phyloP scores from a whole-genome alignment of 495 filamentous ascomycete species.

The Aspergillus nidulans region DNA sequence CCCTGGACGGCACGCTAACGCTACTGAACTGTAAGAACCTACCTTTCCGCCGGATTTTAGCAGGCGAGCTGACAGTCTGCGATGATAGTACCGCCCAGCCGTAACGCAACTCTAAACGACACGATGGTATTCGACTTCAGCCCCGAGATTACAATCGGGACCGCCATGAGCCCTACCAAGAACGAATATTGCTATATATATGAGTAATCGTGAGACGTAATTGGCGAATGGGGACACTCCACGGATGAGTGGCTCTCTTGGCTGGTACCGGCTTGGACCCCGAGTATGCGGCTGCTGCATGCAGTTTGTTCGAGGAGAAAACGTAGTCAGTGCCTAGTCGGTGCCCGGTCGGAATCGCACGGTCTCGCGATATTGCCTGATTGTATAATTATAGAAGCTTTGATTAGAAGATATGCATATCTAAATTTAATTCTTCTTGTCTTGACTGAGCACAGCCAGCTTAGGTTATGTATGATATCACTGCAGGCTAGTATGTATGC shows the following conservation, averaged over 20 bases:
- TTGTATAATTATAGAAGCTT: no score
- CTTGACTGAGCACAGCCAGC: no score
- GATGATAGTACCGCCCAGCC: not conserved
- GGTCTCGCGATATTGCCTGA: no score
- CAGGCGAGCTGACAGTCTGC: not conserved
- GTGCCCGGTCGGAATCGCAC: no score
- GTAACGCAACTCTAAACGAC: not conserved
- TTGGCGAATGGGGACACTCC: not conserved
- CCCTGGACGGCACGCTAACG: not conserved
- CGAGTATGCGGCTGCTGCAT: not conserved
- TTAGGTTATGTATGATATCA: no score
- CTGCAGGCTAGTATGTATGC: no score
- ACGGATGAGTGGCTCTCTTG: not conserved
- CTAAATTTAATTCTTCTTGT: no score
- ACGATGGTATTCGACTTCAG: not conserved
- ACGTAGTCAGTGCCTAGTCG: no score
- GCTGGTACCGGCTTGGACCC: not conserved
- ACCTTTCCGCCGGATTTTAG: not conserved
- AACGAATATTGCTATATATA: not conserved
- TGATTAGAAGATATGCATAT: no score
- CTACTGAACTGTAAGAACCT: not conserved
- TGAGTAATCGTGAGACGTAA: not conserved
- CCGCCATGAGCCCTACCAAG: slow-evolving; percentile 1
- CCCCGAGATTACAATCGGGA: not conserved
- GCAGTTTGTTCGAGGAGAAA: no score